Conservation (phyloP, 306 rosid genomes). For the Myrica gale region DNA sequence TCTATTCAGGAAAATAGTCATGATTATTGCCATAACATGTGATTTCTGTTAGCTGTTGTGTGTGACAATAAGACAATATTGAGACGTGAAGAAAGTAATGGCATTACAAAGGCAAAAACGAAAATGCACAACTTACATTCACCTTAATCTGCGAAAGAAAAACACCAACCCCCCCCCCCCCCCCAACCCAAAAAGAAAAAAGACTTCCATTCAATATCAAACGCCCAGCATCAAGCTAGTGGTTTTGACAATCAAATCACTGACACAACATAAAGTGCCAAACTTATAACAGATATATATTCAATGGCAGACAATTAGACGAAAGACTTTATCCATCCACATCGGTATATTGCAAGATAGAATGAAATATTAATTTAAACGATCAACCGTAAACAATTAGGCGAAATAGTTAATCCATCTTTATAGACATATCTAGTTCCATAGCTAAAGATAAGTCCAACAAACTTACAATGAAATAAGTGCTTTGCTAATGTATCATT, state of each 20-base stretch:
- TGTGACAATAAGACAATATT: background rate
- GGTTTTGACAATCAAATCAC: background rate
- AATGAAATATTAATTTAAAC: background rate
- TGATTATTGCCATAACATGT: background rate
- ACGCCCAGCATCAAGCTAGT: background rate
- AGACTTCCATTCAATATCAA: background rate
- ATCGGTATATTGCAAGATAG: background rate
- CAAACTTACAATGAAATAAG: constrained; percentile 88
- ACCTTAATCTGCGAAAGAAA: background rate
- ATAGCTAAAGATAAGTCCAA: background rate
- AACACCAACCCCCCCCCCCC: background rate
- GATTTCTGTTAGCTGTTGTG: background rate
- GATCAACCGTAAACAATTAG: too few species aligned
- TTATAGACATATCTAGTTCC: too few species aligned
- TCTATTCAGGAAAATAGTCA: background rate
- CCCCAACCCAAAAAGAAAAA: background rate
- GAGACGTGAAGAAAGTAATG: background rate
- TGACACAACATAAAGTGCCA: background rate
- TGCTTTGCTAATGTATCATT: constrained; percentile 96
- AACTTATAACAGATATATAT: background rate
- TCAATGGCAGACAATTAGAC: background rate
- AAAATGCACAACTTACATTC: background rate
- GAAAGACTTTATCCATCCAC: background rate
- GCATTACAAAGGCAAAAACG: too few species aligned
- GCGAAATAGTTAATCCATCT: too few species aligned